These are phyloP conservation scores for Neonectria magnoliae DNA, from an alignment of 2,329 filamentous ascomycete species.

Conservation along the genomic window DNA sequence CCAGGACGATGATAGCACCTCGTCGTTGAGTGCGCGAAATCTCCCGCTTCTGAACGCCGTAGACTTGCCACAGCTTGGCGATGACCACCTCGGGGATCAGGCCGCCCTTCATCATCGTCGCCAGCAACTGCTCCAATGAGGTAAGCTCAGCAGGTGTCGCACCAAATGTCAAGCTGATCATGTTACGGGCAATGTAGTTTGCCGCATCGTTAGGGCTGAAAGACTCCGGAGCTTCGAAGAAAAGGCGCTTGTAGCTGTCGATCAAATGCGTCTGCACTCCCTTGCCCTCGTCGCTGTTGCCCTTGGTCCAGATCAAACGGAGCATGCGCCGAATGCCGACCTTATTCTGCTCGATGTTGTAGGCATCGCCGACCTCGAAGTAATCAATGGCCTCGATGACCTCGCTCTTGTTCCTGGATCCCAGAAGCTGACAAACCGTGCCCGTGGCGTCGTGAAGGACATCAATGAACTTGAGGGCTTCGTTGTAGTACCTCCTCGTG, in stretches of 20 bases:
- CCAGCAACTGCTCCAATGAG: conserved; percentile 91
- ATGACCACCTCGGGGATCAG: conserved; percentile 87
- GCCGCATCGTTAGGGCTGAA: conserved; percentile 91
- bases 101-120: conserved; percentile 96
- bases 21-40: conserved; percentile 91
- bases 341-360: conserved; percentile 94
- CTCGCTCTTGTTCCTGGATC: conserved; percentile 97
- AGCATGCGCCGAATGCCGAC: conserved; percentile 94
- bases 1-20: conserved; percentile 93
- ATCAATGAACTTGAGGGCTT: conserved; percentile 93
- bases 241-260: conserved; percentile 94
- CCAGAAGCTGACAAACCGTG: conserved; percentile 85
- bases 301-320: conserved; percentile 98
- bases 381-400: conserved; percentile 99
- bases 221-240: conserved; percentile 92
- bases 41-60: conserved; percentile 91
- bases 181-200: conserved; percentile 96
- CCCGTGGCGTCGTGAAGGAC: conserved; percentile 85
- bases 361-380: conserved; percentile 93
- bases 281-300: conserved; percentile 98
- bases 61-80: conserved; percentile 96
- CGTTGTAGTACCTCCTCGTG: conserved; percentile 90
- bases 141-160: conserved; percentile 95
- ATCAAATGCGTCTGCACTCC: conserved; percentile 96
- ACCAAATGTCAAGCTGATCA: conserved; percentile 98